Conservation (phyloP, 257 asterid genomes). For the Ajuga chamaepitys region DNA sequence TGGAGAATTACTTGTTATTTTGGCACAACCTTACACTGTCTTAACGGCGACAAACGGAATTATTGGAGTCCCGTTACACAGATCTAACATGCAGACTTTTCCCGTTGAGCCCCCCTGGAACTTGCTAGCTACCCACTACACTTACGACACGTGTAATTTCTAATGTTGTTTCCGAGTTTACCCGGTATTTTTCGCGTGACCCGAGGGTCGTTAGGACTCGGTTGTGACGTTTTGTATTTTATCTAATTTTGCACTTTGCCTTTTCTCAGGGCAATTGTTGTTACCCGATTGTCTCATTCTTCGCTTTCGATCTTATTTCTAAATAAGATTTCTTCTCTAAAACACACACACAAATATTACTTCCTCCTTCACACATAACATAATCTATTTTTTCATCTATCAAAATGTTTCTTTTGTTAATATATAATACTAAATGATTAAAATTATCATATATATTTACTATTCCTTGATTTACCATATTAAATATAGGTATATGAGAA, state of each 20-base stretch:
- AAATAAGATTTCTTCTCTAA: no score
- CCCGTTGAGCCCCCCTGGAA: not conserved
- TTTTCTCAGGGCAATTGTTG: not conserved
- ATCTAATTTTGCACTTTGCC: not conserved
- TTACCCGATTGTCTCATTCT: no score
- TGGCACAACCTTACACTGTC: slow-evolving; percentile 8
- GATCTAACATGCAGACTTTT: slow-evolving; percentile 24
- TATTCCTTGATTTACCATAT: no score
- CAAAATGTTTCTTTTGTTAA: no score
- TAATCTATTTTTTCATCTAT: no score
- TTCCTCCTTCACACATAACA: no score
- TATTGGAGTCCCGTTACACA: slow-evolving; percentile 21
- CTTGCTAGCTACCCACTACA: not conserved
- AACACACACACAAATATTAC: no score
- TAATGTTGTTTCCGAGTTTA: slow-evolving; percentile 1
- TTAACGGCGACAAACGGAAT: slow-evolving; percentile 25
- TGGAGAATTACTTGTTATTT: not conserved
- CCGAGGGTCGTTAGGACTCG: not conserved
- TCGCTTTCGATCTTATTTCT: no score
- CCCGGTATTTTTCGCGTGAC: slow-evolving; percentile 19
- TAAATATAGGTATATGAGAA: no score
- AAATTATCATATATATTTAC: no score
- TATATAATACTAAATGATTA: no score
- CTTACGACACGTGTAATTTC: slow-evolving; percentile 15
- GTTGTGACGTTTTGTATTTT: slow-evolving; percentile 1